Conservation (phyloP, 2,329 filamentous ascomycete species). For the Pseudopithomyces chartarum region DNA sequence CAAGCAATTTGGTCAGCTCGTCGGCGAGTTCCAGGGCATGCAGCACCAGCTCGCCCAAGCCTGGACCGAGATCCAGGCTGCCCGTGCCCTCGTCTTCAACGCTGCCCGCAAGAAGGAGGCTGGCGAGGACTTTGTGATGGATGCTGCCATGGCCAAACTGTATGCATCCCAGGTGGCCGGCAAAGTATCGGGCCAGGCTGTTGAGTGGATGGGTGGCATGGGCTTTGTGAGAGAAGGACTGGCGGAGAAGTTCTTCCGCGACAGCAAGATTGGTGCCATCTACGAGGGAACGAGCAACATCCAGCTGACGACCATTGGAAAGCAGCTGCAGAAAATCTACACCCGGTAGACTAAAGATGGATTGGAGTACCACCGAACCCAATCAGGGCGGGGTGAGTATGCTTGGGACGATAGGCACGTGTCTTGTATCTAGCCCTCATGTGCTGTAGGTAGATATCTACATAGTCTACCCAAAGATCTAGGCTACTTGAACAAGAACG, state of each 20-base stretch:
- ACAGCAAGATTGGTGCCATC: conserved; percentile 98
- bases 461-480: no score
- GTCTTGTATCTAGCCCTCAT: not conserved
- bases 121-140: conserved; percentile 90
- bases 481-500: no score
- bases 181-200: conserved; percentile 79
- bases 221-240: conserved; percentile 95
- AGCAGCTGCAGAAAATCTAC: conserved; percentile 71
- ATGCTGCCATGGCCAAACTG: conserved; percentile 98
- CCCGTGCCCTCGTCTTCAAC: conserved; percentile 91
- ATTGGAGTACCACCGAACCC: no score
- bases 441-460: not conserved
- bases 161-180: conserved; percentile 92
- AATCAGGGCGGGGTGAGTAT: not conserved
- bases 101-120: conserved; percentile 98
- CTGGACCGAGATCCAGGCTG: conserved; percentile 90
- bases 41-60: conserved; percentile 98
- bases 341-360: conserved; percentile 52
- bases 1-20: conserved; percentile 90
- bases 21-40: conserved; percentile 99
- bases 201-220: conserved; percentile 99
- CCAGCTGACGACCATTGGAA: conserved; percentile 72
- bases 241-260: conserved; percentile 96
- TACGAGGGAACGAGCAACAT: conserved; percentile 90
- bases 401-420: not conserved